Evolutionary conservation across 768 basidiomycete genomes (phyloP).

Genomic region (Tulasnella sp.): DNA sequence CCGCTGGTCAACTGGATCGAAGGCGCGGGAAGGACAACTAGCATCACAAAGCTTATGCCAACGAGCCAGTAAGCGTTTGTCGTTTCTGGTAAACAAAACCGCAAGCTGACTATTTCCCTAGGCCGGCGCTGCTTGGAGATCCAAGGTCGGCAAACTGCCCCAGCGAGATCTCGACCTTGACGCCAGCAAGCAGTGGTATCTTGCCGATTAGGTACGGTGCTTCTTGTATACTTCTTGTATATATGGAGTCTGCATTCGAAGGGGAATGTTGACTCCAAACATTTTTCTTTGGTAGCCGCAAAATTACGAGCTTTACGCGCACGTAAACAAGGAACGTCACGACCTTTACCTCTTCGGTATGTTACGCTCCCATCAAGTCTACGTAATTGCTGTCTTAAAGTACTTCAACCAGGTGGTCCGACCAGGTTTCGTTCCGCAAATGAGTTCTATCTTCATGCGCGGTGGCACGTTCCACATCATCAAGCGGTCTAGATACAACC

Average conservation of each 20-base stretch:
- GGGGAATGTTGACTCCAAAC: too few species aligned
- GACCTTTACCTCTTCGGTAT: slow-evolving; percentile 72
- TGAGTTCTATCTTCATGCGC: slow-evolving; percentile 73
- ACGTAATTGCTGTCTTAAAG: background rate
- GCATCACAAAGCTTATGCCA: background rate
- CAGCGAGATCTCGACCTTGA: slow-evolving; percentile 7
- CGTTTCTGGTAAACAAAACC: too few species aligned
- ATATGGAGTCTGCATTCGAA: too few species aligned
- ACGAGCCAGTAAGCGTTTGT: slow-evolving; percentile 1
- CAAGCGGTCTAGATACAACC: slow-evolving; percentile 30
- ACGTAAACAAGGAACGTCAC: slow-evolving; percentile 61
- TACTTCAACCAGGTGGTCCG: background rate
- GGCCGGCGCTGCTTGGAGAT: slow-evolving; percentile 6
- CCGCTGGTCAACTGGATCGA: slow-evolving; percentile 1
- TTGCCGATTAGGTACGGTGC: slow-evolving; percentile 11
- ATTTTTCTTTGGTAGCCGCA: slow-evolving; percentile 33
- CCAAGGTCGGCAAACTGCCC: slow-evolving; percentile 11
- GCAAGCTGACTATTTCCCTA: too few species aligned
- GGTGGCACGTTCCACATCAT: slow-evolving; percentile 52
- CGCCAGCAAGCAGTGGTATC: slow-evolving; percentile 6
- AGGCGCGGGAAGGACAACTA: slow-evolving; percentile 3
- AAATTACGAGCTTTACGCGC: slow-evolving; percentile 62
- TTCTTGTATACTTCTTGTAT: too few species aligned
- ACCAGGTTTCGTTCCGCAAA: slow-evolving; percentile 57
- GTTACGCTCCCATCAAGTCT: slow-evolving; percentile 14